Percentiles rank a stretch among this genome's conserved stretches.
phyloP scores from a whole-genome alignment of 2,329 filamentous ascomycete genomes.

The Rhexocercosporidium sp. region DNA sequence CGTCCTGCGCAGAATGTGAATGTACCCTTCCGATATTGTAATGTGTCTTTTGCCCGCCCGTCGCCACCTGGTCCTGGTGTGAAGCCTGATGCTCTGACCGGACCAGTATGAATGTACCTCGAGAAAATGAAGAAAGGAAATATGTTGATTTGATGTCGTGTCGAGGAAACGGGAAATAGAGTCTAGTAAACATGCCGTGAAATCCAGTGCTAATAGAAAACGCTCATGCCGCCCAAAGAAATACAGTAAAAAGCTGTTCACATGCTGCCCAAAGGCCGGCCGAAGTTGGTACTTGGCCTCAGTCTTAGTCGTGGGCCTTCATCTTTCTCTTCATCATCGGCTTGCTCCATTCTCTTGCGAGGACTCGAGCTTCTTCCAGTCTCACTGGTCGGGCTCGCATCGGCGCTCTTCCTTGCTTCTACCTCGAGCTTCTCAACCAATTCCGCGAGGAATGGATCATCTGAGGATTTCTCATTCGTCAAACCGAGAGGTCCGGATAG shows the following conservation, averaged over 20 bases:
- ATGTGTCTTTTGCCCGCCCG: background rate
- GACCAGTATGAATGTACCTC: constrained; percentile 1
- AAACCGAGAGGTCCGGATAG: constrained; percentile 37
- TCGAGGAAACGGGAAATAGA: background rate
- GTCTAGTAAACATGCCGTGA: background rate
- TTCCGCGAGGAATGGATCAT: constrained; percentile 35
- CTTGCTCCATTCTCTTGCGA: constrained; percentile 9
- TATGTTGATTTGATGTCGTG: background rate
- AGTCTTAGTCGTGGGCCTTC: constrained; percentile 36
- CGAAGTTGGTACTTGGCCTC: constrained; percentile 40
- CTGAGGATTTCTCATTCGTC: constrained; percentile 27
- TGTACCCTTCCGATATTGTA: background rate
- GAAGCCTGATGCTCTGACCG: background rate
- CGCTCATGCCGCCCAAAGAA: background rate
- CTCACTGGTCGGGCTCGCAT: constrained; percentile 21
- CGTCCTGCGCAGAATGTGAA: constrained; percentile 8
- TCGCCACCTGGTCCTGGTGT: too few species aligned
- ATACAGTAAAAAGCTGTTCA: constrained; percentile 13
- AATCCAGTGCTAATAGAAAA: background rate
- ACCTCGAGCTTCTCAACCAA: constrained; percentile 36
- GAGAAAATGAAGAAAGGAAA: background rate
- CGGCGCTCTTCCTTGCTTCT: constrained; percentile 30
- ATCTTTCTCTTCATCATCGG: constrained; percentile 30
- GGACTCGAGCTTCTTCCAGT: background rate
- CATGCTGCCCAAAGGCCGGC: constrained; percentile 36